Conservation (phyloP, 176 grass and related monocot genomes). For the Rhynchospora tenuis region DNA sequence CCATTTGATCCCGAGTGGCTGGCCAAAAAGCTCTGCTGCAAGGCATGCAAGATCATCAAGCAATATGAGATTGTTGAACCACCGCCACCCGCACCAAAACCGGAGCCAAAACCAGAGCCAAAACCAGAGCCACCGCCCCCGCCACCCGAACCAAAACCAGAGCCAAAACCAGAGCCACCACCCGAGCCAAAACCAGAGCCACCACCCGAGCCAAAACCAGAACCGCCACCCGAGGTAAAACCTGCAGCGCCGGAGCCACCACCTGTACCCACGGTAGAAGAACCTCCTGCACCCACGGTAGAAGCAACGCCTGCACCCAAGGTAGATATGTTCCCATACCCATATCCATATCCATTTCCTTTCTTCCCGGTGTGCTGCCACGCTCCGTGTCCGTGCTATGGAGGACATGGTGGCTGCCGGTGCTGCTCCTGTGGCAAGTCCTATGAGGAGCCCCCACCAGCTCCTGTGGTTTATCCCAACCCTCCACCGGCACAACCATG, state of each 20-base stretch:
- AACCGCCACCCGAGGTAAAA: too few species aligned
- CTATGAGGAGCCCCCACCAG: slow-evolving; percentile 4
- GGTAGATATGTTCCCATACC: slow-evolving; percentile 31
- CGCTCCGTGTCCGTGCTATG: slow-evolving; percentile 30
- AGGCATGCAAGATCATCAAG: slow-evolving; percentile 90
- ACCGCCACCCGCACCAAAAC: background rate
- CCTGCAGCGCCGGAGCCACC: too few species aligned
- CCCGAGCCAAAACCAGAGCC: background rate
- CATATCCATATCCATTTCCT: slow-evolving; percentile 52
- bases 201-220: background rate
- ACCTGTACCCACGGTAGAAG: too few species aligned
- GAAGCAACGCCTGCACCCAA: background rate
- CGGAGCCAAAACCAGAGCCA: background rate
- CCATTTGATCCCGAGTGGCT: slow-evolving; percentile 65
- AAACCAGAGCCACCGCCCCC: background rate
- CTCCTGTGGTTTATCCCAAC: slow-evolving; percentile 1
- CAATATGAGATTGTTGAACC: slow-evolving; percentile 63
- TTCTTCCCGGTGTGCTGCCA: slow-evolving; percentile 52
- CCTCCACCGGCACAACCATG: slow-evolving; percentile 30
- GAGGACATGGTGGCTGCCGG: slow-evolving; percentile 58
- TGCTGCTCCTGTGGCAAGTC: slow-evolving; percentile 77
- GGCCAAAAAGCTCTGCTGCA: slow-evolving; percentile 71
- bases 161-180: background rate
- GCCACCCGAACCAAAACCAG: background rate
- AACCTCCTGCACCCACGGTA: background rate